Evolutionary conservation across 306 rosid genomes (phyloP), one percentile per base, ranked within the genome.

Genomic region (Inga oerstediana): DNA sequence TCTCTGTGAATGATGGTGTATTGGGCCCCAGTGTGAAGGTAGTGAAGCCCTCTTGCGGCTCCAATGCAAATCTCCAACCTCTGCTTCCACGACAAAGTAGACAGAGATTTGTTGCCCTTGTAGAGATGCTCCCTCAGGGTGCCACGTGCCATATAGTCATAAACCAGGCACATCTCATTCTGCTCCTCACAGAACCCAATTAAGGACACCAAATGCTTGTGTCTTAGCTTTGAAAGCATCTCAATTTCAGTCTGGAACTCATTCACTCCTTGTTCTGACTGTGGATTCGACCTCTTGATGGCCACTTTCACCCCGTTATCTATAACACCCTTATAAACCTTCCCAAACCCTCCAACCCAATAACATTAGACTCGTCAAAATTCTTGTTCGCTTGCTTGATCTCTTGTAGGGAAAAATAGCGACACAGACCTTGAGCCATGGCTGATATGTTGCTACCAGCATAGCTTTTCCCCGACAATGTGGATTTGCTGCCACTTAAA

Each of bases 321-420:
- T 45, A 87, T 87, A 20, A 82, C 92, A 59, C 90, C 92, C 79
- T 85, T 87, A 27, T 89, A 89, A 37, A 89, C 92, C 66, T 89
- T 89, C 34, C 90, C 90, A 39, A 89, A 89, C 2, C 92, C 92
- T 87, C 92, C 92, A 15, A 89, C 89, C 92, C 91, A 67, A 89
- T 89, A 15, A 89, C 91, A 77, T 87, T 84, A 8, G 91, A 76
- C 84, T 87, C 92, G 1, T 89, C 91, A 5, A 89, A 89, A 58
- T 79, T 81, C 73, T 85, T 87, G 12, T 85, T 87, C 4, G 88
- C 91, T 8, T 87, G 86, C 71, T 44, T 85, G 77, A 89, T 87
- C 52, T 89, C 92, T 4, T 80, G 84, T 70, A 89, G 76, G 0
- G 91, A 87, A 76, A 89, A 89, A 68, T 83, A 80, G 8, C 91